Evolutionary conservation across 805 yeast genomes (phyloP), one percentile per base, ranked within the genome.

Genomic region (Blastobotrys muscicola): DNA sequence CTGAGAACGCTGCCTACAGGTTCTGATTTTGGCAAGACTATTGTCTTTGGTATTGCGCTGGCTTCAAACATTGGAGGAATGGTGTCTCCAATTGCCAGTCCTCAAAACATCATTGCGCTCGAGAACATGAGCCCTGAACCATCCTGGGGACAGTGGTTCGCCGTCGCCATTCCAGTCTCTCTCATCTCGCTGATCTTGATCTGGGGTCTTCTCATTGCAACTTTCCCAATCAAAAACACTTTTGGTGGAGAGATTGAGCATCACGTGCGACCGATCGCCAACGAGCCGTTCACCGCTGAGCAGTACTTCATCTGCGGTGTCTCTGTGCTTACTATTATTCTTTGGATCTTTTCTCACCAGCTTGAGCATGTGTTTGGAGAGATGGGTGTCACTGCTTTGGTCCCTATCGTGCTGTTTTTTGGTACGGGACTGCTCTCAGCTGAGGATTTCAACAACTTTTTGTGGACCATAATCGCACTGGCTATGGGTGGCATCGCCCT

Each of bases 401-500:
- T 89, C 12, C 97, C 98, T 8, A 74, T 90, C 56, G 73, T 87
- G n/a, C 64, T 86, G n/a, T 81, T 90, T 57, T 90, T 90, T 58
- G 97, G 96, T 4, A 77, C 95, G 0, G 96, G 97, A 1, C 64
- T 89, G 13, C 67, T 90, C 47, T 77, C 83, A 7, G 81, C 87
- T 1, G 95, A 89, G 45, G 98, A 90, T 59, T 87, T 90, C 64
- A 90, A 92, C 64, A 90, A 86, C 60, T 90, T 90, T 60, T 79
- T 95, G 50, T 90, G 98, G 98, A 87, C 94, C 3, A 92, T 90
- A 54, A 92, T 92, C 8, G 78, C 90, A 37, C 70, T 90, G 50
- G 97, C 97, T 3, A 92, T 90, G 98, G 98, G 98, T 29, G 98
- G 98, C 49, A 76, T 90, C 42, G 94, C 96, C 0, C 69, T 90